Percentiles rank a stretch among this genome's conserved stretches.
Evolutionary conservation across 768 basidiomycete species (phyloP).

Genomic region (Phylloporus scabripes): DNA sequence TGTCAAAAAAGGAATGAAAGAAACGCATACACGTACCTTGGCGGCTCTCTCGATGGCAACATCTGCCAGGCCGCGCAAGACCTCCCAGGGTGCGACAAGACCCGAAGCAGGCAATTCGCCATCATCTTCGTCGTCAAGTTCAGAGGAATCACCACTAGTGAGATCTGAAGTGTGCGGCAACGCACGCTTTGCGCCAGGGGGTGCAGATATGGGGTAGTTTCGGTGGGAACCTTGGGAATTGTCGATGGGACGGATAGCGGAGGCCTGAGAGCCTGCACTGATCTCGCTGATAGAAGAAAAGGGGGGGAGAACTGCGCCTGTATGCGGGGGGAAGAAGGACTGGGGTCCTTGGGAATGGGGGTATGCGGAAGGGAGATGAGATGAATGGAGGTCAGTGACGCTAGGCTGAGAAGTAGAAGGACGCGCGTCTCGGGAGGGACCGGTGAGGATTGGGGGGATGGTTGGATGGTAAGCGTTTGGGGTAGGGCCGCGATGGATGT

Average conservation of each 20-base stretch:
- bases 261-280: constrained; percentile 40
- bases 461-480: constrained; percentile 26
- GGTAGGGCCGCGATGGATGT: constrained; percentile 27
- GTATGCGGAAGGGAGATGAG: constrained; percentile 40
- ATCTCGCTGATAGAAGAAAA: constrained; percentile 66
- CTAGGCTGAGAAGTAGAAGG: constrained; percentile 33
- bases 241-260: constrained; percentile 56
- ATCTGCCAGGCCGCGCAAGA: constrained; percentile 73
- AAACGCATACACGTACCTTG: constrained; percentile 45
- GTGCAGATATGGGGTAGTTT: constrained; percentile 28
- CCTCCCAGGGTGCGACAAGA: constrained; percentile 84
- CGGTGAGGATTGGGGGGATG: constrained; percentile 29
- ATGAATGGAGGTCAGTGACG: constrained; percentile 39
- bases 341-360: constrained; percentile 33
- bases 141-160: constrained; percentile 77
- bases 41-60: constrained; percentile 75
- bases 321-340: constrained; percentile 32
- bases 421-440: constrained; percentile 29
- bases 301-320: constrained; percentile 59
- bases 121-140: constrained; percentile 77
- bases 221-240: constrained; percentile 31
- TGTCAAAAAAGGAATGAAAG: constrained; percentile 1
- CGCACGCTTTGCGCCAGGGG: constrained; percentile 51
- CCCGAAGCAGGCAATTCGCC: constrained; percentile 78
- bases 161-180: constrained; percentile 60